Evolutionary conservation across 139 green algal species (phyloP), one percentile per base, ranked within the genome.

Genomic region (Gonium pectorale): DNA sequence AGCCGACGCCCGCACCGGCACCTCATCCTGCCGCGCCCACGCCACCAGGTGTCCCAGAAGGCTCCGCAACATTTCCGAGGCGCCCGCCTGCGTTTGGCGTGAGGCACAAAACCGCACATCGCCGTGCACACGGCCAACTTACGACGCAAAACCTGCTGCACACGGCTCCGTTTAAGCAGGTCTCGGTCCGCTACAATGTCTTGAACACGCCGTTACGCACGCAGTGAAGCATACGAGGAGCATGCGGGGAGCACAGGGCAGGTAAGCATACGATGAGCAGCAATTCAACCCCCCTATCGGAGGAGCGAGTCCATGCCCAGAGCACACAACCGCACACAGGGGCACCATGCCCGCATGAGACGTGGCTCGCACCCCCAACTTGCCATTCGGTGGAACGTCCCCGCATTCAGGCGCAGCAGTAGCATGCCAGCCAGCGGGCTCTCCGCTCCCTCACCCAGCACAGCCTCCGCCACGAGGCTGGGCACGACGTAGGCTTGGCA

Each of bases 401-500:
- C 43, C 7, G 6, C 67, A 1, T 11, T 40, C 43, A 75, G 67
- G 43, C 43, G 67, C 43, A 75, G 67, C 43, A 59, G 43, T 29
- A 75, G 43, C 67, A 75, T 75, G 67, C 33, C 67, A 26, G 43
- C 67, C 43, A 59, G 46, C 26, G 27, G 67, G 43, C 41, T 5
- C 15, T 49, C 8, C 70, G 7, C 70, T 33, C 49, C 70, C 49
- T 54, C 31, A 19, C 66, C 5, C 31, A 46, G 49, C 49, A 79
- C 49, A 46, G 17, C 70, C 70, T 79, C 70, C 31, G 70, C 46
- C 49, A 79, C 70, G 49, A 79, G 49, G 21, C 49, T 49, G 49
- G 70, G 70, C 29, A 79, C 70, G 31, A 79, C 46, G 70, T 79
- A 31, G 49, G 66, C 49, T 49, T 67, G 49, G n/a, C 49, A 67